phyloP scores from a whole-genome alignment of 23 red algal species.

The Agarophyton chilense region DNA sequence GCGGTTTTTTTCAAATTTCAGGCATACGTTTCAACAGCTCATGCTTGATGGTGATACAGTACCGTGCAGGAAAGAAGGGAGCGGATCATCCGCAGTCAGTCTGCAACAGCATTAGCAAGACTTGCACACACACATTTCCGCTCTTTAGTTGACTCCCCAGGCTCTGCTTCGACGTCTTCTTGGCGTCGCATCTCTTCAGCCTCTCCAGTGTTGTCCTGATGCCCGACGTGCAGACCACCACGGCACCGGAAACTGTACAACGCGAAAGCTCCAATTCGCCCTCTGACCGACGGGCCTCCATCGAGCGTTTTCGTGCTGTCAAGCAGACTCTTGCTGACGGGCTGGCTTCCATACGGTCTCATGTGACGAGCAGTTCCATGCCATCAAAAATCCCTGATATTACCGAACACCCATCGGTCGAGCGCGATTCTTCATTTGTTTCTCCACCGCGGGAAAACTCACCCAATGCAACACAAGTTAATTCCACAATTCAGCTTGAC shows the following conservation, averaged over 20 bases:
- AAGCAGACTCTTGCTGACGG: conserved; percentile 58
- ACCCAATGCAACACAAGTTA: background rate
- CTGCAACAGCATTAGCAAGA: too few species aligned
- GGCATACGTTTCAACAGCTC: background rate
- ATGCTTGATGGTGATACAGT: too few species aligned
- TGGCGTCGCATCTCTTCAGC: background rate
- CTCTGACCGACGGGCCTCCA: conserved; percentile 17
- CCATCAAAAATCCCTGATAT: conserved; percentile 6
- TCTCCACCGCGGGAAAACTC: conserved; percentile 18
- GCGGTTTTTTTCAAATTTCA: conserved; percentile 14
- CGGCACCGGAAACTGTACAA: background rate
- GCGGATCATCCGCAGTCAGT: too few species aligned
- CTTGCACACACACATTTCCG: too few species aligned
- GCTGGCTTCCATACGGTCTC: conserved; percentile 22
- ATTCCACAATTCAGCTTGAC: background rate
- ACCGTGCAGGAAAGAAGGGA: too few species aligned
- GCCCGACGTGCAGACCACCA: background rate
- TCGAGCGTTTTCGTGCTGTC: conserved; percentile 39
- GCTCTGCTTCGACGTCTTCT: too few species aligned
- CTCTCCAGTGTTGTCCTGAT: background rate
- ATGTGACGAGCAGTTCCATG: conserved; percentile 25
- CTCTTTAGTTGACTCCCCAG: too few species aligned
- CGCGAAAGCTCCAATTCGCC: conserved; percentile 2
- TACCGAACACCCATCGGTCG: background rate
- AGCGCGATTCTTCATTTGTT: conserved; percentile 25